Base-by-base conservation (phyloP, 2,329 filamentous ascomycete species). In the Neopestalotiopsis sp. region DNA sequence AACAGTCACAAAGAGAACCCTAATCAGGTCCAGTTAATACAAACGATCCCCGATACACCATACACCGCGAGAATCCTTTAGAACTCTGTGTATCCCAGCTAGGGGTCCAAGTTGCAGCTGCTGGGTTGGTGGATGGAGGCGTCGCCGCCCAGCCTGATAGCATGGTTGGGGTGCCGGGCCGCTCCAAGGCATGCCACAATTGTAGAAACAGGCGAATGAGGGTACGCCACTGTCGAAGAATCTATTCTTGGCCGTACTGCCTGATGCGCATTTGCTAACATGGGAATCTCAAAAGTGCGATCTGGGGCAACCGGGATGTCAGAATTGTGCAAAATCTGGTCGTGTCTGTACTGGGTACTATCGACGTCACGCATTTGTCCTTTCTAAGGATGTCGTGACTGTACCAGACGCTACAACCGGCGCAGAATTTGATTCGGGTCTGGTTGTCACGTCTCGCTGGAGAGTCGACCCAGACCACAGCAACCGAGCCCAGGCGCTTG, bases 281-380 rank as follows among this genome's bases (percentile, higher is more conserved):
- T 38, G 34, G 6, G 34, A 38, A 38, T 7, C 34, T 38, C 32
- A 38, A 30, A 12, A 75, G 73, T 75, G 74, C 30, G 72, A 72
- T 65, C 67, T 69, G 6, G 69, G 70, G 24, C 70, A 59, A 3
- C 73, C 73, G 1, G 24, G 52, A 4, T 75, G 74, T 38, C 67
- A 59, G 58, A 69, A 74, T 67, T 75, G 74, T 68, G 65, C 60
- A 40, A 74, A 73, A 42, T 72, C 72, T 9, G 71, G 69, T 40
- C 71, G 74, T 2, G 30, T 73, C 4, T 75, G 74, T 60, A 74
- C 73, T 3, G 73, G 74, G 30, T 75, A 75, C 64, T 69, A 72
- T 63, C 70, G 73, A 12, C 66, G 67, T 14, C 67, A 68, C 64
- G 61, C 69, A 4, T 70, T 69, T 59, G 67, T 71, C 32, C 34